Conservation (phyloP, 768 basidiomycete genomes). For the Lactifluus hygrophoroides region DNA sequence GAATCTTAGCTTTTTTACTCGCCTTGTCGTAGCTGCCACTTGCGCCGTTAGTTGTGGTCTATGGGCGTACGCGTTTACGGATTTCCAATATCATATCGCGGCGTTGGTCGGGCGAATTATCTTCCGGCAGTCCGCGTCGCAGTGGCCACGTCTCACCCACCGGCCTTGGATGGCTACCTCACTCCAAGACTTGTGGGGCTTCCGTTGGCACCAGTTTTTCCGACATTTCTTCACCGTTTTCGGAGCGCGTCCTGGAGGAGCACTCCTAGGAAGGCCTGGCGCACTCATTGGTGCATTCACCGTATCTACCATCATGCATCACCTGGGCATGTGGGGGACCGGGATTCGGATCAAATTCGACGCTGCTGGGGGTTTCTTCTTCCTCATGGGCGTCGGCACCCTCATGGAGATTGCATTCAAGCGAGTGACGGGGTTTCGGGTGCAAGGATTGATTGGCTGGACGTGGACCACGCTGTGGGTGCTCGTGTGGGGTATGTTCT, state of each 20-base stretch:
- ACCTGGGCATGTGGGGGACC: slow-evolving; percentile 50
- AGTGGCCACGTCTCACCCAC: slow-evolving; percentile 30
- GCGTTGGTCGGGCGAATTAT: slow-evolving; percentile 24
- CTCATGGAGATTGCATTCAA: slow-evolving; percentile 43
- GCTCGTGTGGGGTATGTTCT: slow-evolving; percentile 31
- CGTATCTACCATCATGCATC: slow-evolving; percentile 52
- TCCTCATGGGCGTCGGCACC: too few relatives aligned
- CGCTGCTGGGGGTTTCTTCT: slow-evolving; percentile 38
- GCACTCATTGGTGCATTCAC: slow-evolving; percentile 50
- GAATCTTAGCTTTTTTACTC: background rate
- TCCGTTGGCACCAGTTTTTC: too few relatives aligned
- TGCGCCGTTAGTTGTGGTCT: slow-evolving; percentile 1
- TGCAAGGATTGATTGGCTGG: slow-evolving; percentile 41
- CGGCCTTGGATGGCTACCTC: too few relatives aligned
- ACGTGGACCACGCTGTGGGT: slow-evolving; percentile 46
- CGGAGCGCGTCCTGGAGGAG: slow-evolving; percentile 29
- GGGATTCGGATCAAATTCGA: slow-evolving; percentile 41
- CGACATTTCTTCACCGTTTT: too few relatives aligned
- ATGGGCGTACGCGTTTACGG: slow-evolving; percentile 11
- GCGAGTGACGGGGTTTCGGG: too few relatives aligned
- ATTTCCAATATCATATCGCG: slow-evolving; percentile 22
- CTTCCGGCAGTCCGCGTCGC: slow-evolving; percentile 24
- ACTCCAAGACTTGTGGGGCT: too few relatives aligned
- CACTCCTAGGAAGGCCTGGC: slow-evolving; percentile 40
- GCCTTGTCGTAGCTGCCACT: background rate